Base-by-base conservation (phyloP, 2,329 filamentous ascomycete species). In the Grosmannia penicillata region DNA sequence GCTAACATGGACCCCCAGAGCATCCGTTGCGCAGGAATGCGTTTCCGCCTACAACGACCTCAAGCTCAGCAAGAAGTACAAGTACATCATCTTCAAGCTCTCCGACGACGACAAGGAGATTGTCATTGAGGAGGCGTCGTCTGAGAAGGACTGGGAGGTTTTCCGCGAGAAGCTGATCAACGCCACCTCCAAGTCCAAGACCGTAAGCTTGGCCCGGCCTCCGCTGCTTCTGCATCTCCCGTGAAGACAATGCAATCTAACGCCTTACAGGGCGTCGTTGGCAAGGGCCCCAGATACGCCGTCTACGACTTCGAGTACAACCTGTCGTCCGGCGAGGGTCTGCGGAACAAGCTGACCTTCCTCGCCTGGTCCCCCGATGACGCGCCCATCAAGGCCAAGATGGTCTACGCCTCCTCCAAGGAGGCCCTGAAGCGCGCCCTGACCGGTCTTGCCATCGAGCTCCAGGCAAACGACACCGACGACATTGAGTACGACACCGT, bases 381-480 rank as follows among this genome's bases (percentile, higher is more conserved):
- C 70, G 81, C 83, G 47, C 65, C 71, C 49, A 70, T 86, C 61
- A 78, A 79, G 82, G 71, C 79, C 62, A 86, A 86, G 71, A 91
- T 91, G 83, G 72, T 86, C 60, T 91, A 89, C 70, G 81, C 82
- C 52, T 82, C 83, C 37, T 91, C 83, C 61, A 91, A 89, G 68
- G 81, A 87, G 53, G 79, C 81, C 43, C 72, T 91, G 50, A 89
- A 86, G 73, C 78, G 78, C 60, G 62, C 80, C 36, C 72, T 91
- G 47, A 82, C 74, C 56, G 82, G 82, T 47, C 65, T 89, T 51
- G 79, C 78, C 44, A 64, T 68, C 51, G 82, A 89, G 58, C 70
- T 87, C 52, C 82, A 91, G 68, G 82, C 82, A 66, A 87, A 87
- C 66, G 82, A 89, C 60, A 61, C 65, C 49, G 80, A 85, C 59